phyloP scores from a whole-genome alignment of 2,329 filamentous ascomycete genomes.

The Gliomastix tumulicola region DNA sequence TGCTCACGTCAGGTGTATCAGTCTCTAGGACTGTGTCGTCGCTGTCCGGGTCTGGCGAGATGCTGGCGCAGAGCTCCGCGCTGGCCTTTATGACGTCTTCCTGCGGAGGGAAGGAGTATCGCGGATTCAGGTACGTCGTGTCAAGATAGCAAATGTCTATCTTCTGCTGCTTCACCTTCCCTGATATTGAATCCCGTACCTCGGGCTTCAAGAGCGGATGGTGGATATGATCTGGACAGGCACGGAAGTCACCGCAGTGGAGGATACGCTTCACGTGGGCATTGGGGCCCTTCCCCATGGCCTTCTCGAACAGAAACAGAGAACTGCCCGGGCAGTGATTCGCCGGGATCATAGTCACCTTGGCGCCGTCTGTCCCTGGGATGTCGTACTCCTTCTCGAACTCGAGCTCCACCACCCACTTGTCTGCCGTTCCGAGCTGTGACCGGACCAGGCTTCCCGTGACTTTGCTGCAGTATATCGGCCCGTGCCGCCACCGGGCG shows the following conservation, averaged over 20 bases:
- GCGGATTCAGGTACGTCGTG: slow-evolving; percentile 92
- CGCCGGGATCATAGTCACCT: slow-evolving; percentile 89
- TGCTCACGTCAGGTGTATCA: slow-evolving; percentile 38
- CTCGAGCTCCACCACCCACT: slow-evolving; percentile 78
- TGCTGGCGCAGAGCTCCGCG: slow-evolving; percentile 75
- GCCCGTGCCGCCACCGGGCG: slow-evolving; percentile 82
- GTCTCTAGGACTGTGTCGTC: slow-evolving; percentile 34
- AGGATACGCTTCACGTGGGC: slow-evolving; percentile 69
- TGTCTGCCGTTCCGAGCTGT: slow-evolving; percentile 77
- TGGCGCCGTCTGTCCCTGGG: slow-evolving; percentile 73
- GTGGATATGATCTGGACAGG: slow-evolving; percentile 74
- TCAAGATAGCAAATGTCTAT: slow-evolving; percentile 96
- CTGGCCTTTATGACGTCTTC: slow-evolving; percentile 81
- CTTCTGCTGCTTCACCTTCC: slow-evolving; percentile 70
- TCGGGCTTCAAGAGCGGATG: slow-evolving; percentile 80
- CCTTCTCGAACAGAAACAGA: slow-evolving; percentile 86
- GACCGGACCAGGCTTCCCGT: slow-evolving; percentile 84
- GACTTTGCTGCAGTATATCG: slow-evolving; percentile 92
- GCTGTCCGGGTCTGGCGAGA: slow-evolving; percentile 56
- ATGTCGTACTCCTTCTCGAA: slow-evolving; percentile 78
- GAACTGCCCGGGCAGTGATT: slow-evolving; percentile 97
- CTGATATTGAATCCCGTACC: slow-evolving; percentile 60
- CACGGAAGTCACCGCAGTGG: slow-evolving; percentile 93
- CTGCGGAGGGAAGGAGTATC: slow-evolving; percentile 90
- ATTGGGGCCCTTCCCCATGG: slow-evolving; percentile 50